Conservation (phyloP, 2,329 filamentous ascomycete species). For the Malbranchea zuffiana region DNA sequence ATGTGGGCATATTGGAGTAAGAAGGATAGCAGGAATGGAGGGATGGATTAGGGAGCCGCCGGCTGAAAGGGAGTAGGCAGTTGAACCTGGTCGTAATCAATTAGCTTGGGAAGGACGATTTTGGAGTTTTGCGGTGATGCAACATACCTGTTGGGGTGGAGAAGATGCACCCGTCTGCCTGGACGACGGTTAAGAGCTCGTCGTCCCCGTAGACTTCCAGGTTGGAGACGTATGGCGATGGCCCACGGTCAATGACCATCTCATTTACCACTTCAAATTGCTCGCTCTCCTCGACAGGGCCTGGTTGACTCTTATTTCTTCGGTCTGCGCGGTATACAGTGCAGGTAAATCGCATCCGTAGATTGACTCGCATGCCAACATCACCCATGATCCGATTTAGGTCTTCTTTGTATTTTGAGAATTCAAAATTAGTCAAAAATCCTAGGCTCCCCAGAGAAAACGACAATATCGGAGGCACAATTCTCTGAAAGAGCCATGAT, state of each 20-base stretch:
- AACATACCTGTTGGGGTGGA: constrained; percentile 72
- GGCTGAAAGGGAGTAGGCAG: constrained; percentile 90
- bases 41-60: constrained; percentile 93
- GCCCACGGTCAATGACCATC: constrained; percentile 93
- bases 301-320: constrained; percentile 36
- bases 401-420: constrained; percentile 75
- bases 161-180: constrained; percentile 96
- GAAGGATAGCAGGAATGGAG: constrained; percentile 88
- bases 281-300: constrained; percentile 72
- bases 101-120: constrained; percentile 1
- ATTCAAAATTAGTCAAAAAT: constrained; percentile 96
- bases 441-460: constrained; percentile 88
- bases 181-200: constrained; percentile 86
- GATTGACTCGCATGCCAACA: constrained; percentile 88
- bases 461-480: constrained; percentile 85
- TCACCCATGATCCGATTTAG: constrained; percentile 86
- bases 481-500: constrained; percentile 91
- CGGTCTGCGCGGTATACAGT: constrained; percentile 72
- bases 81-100: constrained; percentile 52
- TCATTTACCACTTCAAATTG: constrained; percentile 98
- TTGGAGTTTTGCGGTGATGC: constrained; percentile 7
- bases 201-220: constrained; percentile 93
- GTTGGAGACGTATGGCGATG: constrained; percentile 93
- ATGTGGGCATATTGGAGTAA: constrained; percentile 96
- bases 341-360: constrained; percentile 98